These are phyloP conservation scores for Rasamsonia emersonii DNA, from an alignment of 2,329 filamentous ascomycete genomes.

Conservation along the genomic window DNA sequence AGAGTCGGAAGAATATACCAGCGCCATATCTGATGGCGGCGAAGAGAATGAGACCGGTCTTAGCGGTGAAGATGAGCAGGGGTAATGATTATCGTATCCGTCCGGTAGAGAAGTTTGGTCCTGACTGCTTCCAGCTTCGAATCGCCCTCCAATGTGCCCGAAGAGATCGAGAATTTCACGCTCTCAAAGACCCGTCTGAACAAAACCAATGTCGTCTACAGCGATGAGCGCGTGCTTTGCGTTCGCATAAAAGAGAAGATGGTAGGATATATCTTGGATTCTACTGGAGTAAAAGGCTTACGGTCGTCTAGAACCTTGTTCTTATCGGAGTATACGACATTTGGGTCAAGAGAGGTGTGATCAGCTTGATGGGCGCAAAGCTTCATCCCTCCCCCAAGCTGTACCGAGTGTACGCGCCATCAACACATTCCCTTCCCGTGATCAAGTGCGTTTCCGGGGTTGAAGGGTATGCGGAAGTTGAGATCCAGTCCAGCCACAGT, in stretches of 20 bases:
- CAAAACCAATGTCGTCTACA: conserved; percentile 30
- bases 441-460: conserved; percentile 39
- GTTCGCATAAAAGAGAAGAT: conserved; percentile 32
- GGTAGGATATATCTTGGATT: conserved; percentile 15
- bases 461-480: conserved; percentile 38
- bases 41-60: conserved; percentile 15
- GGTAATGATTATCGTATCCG: conserved; percentile 9
- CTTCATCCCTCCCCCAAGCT: conserved; percentile 36
- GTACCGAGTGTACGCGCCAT: conserved; percentile 47
- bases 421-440: conserved; percentile 48
- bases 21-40: conserved; percentile 5
- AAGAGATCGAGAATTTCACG: conserved; percentile 29
- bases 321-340: conserved; percentile 49
- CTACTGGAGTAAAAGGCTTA: conserved; percentile 12
- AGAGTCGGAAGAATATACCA: conserved; percentile 10
- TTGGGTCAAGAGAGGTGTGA: conserved; percentile 47
- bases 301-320: conserved; percentile 28
- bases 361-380: conserved; percentile 52
- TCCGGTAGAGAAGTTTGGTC: not conserved
- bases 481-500: conserved; percentile 39
- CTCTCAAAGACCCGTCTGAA: conserved; percentile 30
- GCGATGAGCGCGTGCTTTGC: conserved; percentile 28
- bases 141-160: conserved; percentile 21
- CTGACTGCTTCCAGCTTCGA: conserved; percentile 21
- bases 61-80: conserved; percentile 19